A percentile compares a stretch with the other conserved stretches of the same genome.
Evolutionary conservation across 371 early-diverging fungal species (phyloP).

Genomic region (Chytridium lagenaria): DNA sequence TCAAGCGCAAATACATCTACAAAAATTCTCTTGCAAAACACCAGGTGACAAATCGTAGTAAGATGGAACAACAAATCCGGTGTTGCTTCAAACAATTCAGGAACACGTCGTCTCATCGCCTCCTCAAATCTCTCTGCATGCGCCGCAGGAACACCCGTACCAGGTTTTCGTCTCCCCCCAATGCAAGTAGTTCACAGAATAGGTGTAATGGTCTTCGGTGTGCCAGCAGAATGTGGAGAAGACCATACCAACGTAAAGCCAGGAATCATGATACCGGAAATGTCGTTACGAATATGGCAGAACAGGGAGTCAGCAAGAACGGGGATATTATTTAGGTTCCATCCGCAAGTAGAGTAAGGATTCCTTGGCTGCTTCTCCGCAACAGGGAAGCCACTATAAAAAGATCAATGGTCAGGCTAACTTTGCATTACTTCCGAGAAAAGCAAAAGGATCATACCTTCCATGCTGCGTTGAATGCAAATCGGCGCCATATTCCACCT

Average conservation of each 20-base stretch:
- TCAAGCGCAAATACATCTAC: conserved; percentile 82
- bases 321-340: conserved; percentile 91
- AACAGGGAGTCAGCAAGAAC: conserved; percentile 81
- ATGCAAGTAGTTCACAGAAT: conserved; percentile 95
- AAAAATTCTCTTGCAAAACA: conserved; percentile 69
- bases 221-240: conserved; percentile 98
- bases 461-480: conserved; percentile 90
- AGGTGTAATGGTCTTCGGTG: conserved; percentile 95
- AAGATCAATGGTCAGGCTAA: neutral
- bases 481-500: conserved; percentile 97
- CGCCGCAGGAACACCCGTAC: conserved; percentile 93
- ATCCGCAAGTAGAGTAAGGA: conserved; percentile 68
- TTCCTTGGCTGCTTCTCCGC: conserved; percentile 63
- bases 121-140: conserved; percentile 84
- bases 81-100: conserved; percentile 87
- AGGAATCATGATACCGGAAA: conserved; percentile 97
- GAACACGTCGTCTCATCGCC: conserved; percentile 78
- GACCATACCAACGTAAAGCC: conserved; percentile 96
- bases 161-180: conserved; percentile 95
- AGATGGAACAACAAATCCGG: conserved; percentile 93
- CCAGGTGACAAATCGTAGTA: conserved; percentile 90
- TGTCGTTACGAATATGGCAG: conserved; percentile 84
- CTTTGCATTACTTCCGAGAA: conserved; percentile 14
- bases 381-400: conserved; percentile 75
- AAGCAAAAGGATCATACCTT: conserved; percentile 57